These are phyloP conservation scores for Cladosporium sp. DNA, from an alignment of 2,329 filamentous ascomycete genomes.

Conservation along the genomic window DNA sequence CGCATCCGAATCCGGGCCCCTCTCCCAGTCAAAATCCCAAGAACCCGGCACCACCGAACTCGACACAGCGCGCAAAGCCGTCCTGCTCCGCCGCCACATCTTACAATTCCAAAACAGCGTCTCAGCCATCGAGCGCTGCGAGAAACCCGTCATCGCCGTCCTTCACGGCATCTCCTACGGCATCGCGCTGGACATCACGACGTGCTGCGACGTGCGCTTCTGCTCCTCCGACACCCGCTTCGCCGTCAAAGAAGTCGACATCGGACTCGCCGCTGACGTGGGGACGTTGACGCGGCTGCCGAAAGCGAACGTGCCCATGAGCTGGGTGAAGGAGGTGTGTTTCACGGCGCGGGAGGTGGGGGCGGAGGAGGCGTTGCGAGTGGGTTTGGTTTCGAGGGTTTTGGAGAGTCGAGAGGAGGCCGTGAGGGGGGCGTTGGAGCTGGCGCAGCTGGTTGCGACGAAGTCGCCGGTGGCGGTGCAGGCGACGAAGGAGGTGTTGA, in stretches of 20 bases:
- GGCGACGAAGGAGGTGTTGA: slow-evolving; percentile 82
- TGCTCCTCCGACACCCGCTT: slow-evolving; percentile 54
- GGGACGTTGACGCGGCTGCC: slow-evolving; percentile 71
- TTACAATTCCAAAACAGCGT: slow-evolving; percentile 78
- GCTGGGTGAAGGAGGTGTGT: slow-evolving; percentile 77
- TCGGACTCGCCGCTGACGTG: slow-evolving; percentile 75
- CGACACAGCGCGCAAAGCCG: slow-evolving; percentile 29
- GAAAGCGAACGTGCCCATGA: slow-evolving; percentile 65
- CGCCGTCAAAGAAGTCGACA: slow-evolving; percentile 77
- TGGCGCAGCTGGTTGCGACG: slow-evolving; percentile 62
- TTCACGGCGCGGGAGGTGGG: slow-evolving; percentile 67
- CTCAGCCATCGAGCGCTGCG: slow-evolving; percentile 72
- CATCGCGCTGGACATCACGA: slow-evolving; percentile 66
- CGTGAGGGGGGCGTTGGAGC: slow-evolving; percentile 57
- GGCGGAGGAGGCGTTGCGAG: slow-evolving; percentile 62
- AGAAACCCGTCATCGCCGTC: slow-evolving; percentile 83
- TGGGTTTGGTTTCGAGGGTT: slow-evolving; percentile 67
- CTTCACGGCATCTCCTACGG: slow-evolving; percentile 77
- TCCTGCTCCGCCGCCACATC: slow-evolving; percentile 61
- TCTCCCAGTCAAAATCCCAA: neutral
- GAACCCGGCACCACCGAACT: neutral
- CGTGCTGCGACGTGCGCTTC: slow-evolving; percentile 67
- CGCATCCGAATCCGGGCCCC: slow-evolving; percentile 15
- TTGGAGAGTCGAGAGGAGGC: slow-evolving; percentile 58
- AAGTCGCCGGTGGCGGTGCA: slow-evolving; percentile 89